Conservation (phyloP, 768 basidiomycete species). For the Clitopilus hobsonii region DNA sequence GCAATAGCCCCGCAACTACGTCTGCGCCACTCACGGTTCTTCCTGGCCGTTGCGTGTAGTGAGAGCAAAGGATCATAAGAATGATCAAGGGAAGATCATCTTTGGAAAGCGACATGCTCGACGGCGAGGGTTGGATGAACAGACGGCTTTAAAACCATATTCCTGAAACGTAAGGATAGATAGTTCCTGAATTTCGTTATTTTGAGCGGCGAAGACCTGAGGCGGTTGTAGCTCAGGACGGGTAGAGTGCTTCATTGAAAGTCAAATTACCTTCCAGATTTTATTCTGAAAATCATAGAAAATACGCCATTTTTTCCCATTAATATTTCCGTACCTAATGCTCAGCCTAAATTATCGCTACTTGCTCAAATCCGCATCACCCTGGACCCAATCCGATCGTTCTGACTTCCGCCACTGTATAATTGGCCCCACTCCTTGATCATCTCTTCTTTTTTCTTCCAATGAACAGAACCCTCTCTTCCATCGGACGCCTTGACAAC, state of each 20-base stretch:
- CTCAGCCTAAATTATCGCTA: no score
- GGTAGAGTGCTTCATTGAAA: not conserved
- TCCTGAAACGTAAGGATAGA: not conserved
- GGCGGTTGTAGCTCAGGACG: not conserved
- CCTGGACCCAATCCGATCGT: not conserved
- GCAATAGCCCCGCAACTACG: not conserved
- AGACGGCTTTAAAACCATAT: not conserved
- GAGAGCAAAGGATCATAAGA: not conserved
- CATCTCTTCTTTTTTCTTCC: not conserved
- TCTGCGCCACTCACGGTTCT: not conserved
- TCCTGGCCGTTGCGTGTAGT: not conserved
- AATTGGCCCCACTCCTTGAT: not conserved
- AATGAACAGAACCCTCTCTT: not conserved
- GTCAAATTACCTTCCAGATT: not conserved
- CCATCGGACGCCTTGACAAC: not conserved
- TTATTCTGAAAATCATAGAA: not conserved
- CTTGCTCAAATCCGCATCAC: no score
- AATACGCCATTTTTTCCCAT: not conserved
- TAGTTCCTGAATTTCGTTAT: not conserved
- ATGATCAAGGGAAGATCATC: not conserved
- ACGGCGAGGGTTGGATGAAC: not conserved
- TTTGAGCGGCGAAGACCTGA: not conserved
- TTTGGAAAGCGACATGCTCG: not conserved
- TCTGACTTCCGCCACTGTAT: not conserved
- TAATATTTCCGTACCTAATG: not conserved